A percentile compares a stretch with the other conserved stretches of the same genome.
Conservation (phyloP, 1,139 yeast genomes). For the Arxiozyma bovina region DNA sequence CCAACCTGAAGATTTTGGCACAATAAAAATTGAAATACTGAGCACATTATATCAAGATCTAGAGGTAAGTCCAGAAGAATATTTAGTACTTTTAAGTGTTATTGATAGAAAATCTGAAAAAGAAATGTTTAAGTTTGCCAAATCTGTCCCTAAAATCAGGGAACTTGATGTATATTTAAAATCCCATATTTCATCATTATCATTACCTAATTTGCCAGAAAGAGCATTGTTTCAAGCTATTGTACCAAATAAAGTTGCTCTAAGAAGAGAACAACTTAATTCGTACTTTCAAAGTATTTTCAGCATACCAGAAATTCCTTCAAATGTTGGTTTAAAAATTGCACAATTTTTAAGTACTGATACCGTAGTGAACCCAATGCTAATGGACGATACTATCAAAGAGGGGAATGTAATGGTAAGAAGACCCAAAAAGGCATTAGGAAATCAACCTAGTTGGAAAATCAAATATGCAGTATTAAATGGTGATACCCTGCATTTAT, state of each 20-base stretch:
- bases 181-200: slow-evolving; percentile 44
- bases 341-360: slow-evolving; percentile 65
- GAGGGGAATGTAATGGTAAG: slow-evolving; percentile 66
- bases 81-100: slow-evolving; percentile 51
- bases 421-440: slow-evolving; percentile 42
- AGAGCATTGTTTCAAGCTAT: slow-evolving; percentile 46
- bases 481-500: slow-evolving; percentile 52
- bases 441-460: slow-evolving; percentile 57
- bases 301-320: slow-evolving; percentile 54
- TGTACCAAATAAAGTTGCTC: slow-evolving; percentile 59
- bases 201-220: slow-evolving; percentile 61
- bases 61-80: slow-evolving; percentile 43
- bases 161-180: slow-evolving; percentile 51
- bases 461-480: slow-evolving; percentile 65
- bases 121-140: slow-evolving; percentile 66
- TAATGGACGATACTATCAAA: slow-evolving; percentile 47
- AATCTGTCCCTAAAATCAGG: slow-evolving; percentile 47
- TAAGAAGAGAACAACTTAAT: slow-evolving; percentile 46
- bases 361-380: slow-evolving; percentile 51
- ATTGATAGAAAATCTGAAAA: slow-evolving; percentile 50
- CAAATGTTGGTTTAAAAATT: slow-evolving; percentile 42
- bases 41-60: slow-evolving; percentile 44
- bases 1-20: slow-evolving; percentile 58
- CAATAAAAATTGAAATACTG: slow-evolving; percentile 50
- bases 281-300: slow-evolving; percentile 54